These are phyloP conservation scores for Candida lessepsii DNA, from an alignment of 805 yeast species.

Conservation along the genomic window DNA sequence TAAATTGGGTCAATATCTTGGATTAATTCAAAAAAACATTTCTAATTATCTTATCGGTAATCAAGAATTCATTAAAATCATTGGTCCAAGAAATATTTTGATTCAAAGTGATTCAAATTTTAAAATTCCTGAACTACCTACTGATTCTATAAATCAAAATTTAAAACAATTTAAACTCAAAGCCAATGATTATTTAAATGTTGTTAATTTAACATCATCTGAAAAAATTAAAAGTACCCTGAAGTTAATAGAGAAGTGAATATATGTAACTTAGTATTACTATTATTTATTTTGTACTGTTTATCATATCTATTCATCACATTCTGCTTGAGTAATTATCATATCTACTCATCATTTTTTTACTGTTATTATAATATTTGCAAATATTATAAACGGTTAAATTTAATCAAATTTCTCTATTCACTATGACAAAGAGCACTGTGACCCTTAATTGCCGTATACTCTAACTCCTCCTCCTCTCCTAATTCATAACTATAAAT, in stretches of 20 bases:
- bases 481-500: constrained; percentile 4
- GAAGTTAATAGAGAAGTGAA: constrained; percentile 9
- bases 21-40: not conserved
- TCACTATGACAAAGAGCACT: constrained; percentile 6
- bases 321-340: no score
- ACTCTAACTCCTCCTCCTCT: not conserved
- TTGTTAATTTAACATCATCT: constrained; percentile 42
- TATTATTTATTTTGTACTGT: not conserved
- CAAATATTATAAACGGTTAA: no score
- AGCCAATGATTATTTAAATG: constrained; percentile 47
- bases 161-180: constrained; percentile 15
- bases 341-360: no score
- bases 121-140: constrained; percentile 16
- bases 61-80: constrained; percentile 46
- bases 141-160: constrained; percentile 9
- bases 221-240: constrained; percentile 45
- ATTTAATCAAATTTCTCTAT: no score
- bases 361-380: no score
- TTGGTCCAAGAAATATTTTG: constrained; percentile 55
- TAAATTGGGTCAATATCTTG: not conserved
- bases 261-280: no score
- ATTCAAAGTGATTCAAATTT: constrained; percentile 43
- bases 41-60: constrained; percentile 27
- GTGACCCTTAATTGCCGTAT: constrained; percentile 2
- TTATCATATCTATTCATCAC: no score